Conservation (phyloP, 441 rosid species). For the Flueggea neowawraea region DNA sequence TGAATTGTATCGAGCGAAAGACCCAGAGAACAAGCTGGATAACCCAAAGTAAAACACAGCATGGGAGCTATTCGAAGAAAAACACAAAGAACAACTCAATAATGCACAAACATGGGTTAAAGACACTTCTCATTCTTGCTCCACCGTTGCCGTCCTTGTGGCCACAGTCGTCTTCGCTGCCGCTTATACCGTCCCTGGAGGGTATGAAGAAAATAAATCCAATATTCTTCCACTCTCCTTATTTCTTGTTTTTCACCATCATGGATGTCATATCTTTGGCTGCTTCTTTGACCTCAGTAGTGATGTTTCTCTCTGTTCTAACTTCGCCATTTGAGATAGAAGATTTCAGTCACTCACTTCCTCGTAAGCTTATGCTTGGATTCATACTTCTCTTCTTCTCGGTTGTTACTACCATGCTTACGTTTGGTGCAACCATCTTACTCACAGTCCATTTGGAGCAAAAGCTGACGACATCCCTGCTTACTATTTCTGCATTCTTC, state of each 20-base stretch:
- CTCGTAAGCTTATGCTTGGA: constrained; percentile 11
- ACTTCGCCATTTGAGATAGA: constrained; percentile 7
- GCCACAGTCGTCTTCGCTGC: constrained; percentile 25
- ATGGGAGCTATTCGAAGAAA: constrained; percentile 7
- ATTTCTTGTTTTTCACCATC: constrained; percentile 12
- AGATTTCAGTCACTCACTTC: constrained; percentile 10
- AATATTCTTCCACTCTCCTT: constrained; percentile 2
- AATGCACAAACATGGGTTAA: constrained; percentile 19
- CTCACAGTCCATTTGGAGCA: constrained; percentile 9
- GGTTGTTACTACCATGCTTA: constrained; percentile 16
- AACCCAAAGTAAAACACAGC: not conserved
- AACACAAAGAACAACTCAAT: not conserved
- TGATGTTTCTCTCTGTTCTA: constrained; percentile 20
- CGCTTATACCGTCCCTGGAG: constrained; percentile 26
- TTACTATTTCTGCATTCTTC: constrained; percentile 2
- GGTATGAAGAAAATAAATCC: constrained; percentile 4
- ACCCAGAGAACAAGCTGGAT: not conserved
- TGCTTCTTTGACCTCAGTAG: constrained; percentile 19
- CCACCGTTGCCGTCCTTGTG: constrained; percentile 14
- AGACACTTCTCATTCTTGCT: constrained; percentile 23
- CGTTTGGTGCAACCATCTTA: constrained; percentile 14
- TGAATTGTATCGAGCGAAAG: not conserved
- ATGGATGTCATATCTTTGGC: constrained; percentile 16
- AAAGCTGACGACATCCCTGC: constrained; percentile 6
- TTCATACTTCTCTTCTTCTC: constrained; percentile 21